Base-by-base conservation (phyloP, 805 yeast genomes). In the Candida ficus region DNA sequence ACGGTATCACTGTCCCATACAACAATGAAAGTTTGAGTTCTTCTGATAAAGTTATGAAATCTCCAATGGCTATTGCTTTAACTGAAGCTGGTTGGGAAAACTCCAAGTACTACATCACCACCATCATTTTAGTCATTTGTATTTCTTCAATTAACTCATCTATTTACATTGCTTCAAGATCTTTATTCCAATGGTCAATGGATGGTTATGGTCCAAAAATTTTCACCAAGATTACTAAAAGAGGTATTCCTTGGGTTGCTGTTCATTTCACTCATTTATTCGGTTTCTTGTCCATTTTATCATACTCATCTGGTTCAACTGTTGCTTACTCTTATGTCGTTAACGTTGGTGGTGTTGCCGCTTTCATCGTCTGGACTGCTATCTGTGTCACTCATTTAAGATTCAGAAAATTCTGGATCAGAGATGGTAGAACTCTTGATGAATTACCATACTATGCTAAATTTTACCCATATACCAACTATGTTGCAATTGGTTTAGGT, bases 301-400 rank as follows among this genome's bases (percentile, higher is more conserved):
- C 76, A 5, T 56, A 63, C 35, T 70, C 78, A 6, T 57, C 66
- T 17, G 66, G 74, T 40, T 83, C 84, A 42, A 57, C 62, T 20
- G 67, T 70, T 6, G 89, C 81, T 17, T 83, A 83, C 63, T 62
- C 69, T 49, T 83, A 89, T 85, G 68, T 83, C 42, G 66, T 82
- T 49, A 80, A 79, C 56, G 81, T 83, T 49, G 73, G 86, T n/a
- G 84, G 85, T 35, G 83, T 82, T 34, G 78, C 87, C 10, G 89
- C 90, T 31, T 74, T 83, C 50, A 76, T 82, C 45, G 69, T 83
- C 19, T 81, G 90, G 90, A 71, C 76, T 23, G 70, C 76, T 54
- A 80, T 82, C 45, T 69, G 79, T 23, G 60, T 72, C 26, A 66
- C 80, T 7, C 89, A 82, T 61, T 60, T 80, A 41, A 69, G 87